These are phyloP conservation scores for Cylindrotheca closterium DNA, from an alignment of 108 stramenopile species.

Conservation along the genomic window DNA sequence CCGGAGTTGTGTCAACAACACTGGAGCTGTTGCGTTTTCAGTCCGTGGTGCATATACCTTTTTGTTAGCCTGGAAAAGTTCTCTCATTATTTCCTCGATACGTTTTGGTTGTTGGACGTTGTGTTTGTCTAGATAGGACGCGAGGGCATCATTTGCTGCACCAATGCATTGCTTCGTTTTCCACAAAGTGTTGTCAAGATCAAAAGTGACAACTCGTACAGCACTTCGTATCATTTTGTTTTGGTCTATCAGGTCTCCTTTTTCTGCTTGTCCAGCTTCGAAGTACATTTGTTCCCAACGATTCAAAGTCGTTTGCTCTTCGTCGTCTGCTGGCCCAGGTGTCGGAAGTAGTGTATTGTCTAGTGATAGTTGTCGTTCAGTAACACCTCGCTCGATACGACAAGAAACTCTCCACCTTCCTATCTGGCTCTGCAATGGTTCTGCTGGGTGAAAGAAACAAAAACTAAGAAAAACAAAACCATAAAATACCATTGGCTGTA, in stretches of 20 bases:
- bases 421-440: too few relatives aligned
- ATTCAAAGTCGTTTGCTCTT: background rate
- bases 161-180: constrained; percentile 65
- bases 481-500: too few relatives aligned
- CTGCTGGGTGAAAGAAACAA: too few relatives aligned
- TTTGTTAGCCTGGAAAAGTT: constrained; percentile 49
- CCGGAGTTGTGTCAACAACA: constrained; percentile 65
- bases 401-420: too few relatives aligned
- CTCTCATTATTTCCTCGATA: constrained; percentile 69
- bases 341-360: too few relatives aligned
- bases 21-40: constrained; percentile 40
- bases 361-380: too few relatives aligned
- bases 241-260: background rate
- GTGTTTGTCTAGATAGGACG: constrained; percentile 35
- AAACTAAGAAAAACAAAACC: too few relatives aligned
- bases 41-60: constrained; percentile 39
- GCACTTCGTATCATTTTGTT: background rate
- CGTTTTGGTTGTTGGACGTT: constrained; percentile 46
- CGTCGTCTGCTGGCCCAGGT: background rate
- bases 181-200: constrained; percentile 88
- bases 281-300: background rate
- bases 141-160: constrained; percentile 74
- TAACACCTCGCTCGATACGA: too few relatives aligned
- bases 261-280: background rate
- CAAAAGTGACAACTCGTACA: constrained; percentile 75